Conservation (phyloP, 805 yeast genomes). For the Saccharomycopsis schoenii region DNA sequence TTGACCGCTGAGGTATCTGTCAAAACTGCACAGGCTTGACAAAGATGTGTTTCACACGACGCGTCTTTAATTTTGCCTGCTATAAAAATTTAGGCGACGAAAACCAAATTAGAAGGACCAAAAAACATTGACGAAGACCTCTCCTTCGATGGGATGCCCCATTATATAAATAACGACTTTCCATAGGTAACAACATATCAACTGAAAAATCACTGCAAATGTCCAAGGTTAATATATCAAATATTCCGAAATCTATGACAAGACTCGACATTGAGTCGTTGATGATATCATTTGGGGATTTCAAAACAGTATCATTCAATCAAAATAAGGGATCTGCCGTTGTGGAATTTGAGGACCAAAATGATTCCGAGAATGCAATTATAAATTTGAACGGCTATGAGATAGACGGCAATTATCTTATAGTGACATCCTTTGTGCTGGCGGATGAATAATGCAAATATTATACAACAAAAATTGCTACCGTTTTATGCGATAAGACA, state of each 20-base stretch:
- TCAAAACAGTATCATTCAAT: neutral
- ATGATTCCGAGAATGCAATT: slow-evolving; percentile 9
- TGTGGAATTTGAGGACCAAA: slow-evolving; percentile 6
- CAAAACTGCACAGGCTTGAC: no score
- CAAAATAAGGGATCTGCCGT: neutral
- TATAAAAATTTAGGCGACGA: no score
- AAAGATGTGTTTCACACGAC: no score
- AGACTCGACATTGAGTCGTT: slow-evolving; percentile 6
- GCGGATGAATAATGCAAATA: neutral
- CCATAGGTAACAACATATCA: neutral
- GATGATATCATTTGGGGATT: slow-evolving; percentile 15
- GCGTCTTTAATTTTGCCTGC: no score
- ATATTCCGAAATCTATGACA: slow-evolving; percentile 9
- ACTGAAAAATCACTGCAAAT: neutral
- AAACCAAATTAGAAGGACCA: no score
- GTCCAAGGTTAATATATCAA: slow-evolving; percentile 2
- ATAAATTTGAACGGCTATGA: slow-evolving; percentile 15
- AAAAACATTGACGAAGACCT: no score
- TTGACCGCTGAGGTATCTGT: no score
- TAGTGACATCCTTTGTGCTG: neutral
- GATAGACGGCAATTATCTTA: slow-evolving; percentile 5
- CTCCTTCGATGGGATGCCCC: no score
- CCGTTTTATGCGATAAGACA: no score
- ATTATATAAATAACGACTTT: neutral
- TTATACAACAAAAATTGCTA: no score